Conservation (phyloP, 108 stramenopile species). For the Nannochloropsis gaditana region DNA sequence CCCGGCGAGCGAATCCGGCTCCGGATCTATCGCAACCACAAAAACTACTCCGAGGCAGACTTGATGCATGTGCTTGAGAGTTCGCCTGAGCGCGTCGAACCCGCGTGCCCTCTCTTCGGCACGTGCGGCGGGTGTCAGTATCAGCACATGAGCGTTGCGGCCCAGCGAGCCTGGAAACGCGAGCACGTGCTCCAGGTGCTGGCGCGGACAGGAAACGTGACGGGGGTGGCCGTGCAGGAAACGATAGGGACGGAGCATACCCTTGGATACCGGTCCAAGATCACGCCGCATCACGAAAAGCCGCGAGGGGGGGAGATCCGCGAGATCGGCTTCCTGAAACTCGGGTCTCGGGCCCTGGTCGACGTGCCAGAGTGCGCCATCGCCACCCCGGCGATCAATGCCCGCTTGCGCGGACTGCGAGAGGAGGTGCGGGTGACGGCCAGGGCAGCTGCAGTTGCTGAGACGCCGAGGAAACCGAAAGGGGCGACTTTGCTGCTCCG, state of each 20-base stretch:
- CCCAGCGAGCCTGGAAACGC: conserved; percentile 85
- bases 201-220: conserved; percentile 62
- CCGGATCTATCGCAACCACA: conserved; percentile 75
- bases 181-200: conserved; percentile 69
- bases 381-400: conserved; percentile 85
- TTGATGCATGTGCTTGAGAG: conserved; percentile 68
- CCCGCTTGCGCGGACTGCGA: conserved; percentile 58
- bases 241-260: conserved; percentile 78
- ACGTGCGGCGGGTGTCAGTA: conserved; percentile 95
- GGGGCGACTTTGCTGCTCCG: conserved; percentile 83
- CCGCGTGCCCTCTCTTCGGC: conserved; percentile 68
- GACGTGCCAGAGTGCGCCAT: conserved; percentile 87
- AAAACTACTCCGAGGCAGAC: conserved; percentile 79
- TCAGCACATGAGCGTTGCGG: conserved; percentile 79
- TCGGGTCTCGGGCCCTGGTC: conserved; percentile 64
- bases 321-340: conserved; percentile 41
- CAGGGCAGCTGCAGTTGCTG: conserved; percentile 49
- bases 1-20: conserved; percentile 73
- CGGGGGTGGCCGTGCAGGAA: conserved; percentile 45
- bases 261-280: conserved; percentile 80
- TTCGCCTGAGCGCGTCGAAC: conserved; percentile 67
- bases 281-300: conserved; percentile 90
- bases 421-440: conserved; percentile 47
- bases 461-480: conserved; percentile 54
- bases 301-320: conserved; percentile 53